Base-by-base conservation (phyloP, 2,329 filamentous ascomycete species). In the Plenodomus biglobosus region DNA sequence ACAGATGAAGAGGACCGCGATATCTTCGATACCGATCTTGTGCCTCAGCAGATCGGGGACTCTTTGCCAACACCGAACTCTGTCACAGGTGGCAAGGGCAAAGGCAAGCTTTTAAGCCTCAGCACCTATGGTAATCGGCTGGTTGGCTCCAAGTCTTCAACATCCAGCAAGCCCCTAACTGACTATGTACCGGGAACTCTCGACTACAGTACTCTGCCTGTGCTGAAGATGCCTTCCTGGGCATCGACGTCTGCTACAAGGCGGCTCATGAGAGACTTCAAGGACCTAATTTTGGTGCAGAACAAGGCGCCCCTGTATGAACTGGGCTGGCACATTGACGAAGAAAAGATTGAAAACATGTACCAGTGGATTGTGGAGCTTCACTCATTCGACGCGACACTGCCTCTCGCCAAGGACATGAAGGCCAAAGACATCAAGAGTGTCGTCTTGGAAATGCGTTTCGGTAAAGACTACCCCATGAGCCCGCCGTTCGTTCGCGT, bases 321-420 rank as follows among this genome's bases (percentile, higher is more conserved):
- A 50, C 79, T 95, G 0, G 92, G 92, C 15, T 96, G 91, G 90
- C 90, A 90, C 64, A 85, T 95, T 46, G 82, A 95, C 62, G 73
- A 79, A 13, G 75, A 77, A 11, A 80, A 82, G 41, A 76, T 92
- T 32, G 80, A 77, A 5, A 95, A 92, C 62, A 78, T 91, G 53
- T 96, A 94, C 63, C 90, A 95, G 63, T 95, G 91, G 91, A 90
- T 95, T 49, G 85, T 95, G 5, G 88, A 96, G 68, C 76, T 96
- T 1, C 92, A 96, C 68, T 89, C 86, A 37, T 95, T 96, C 62
- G 86, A 90, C 19, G 55, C 74, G 0, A 68, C 74, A 1, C 77
- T 94, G 0, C 88, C 87, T 1, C 76, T 96, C 1, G 85, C 87
- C 0, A 66, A 80, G 44, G 91, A 96, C 64, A 90, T 96, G 83